Evolutionary conservation across 805 yeast species (phyloP).

Genomic region (Zygoascus tannicola): DNA sequence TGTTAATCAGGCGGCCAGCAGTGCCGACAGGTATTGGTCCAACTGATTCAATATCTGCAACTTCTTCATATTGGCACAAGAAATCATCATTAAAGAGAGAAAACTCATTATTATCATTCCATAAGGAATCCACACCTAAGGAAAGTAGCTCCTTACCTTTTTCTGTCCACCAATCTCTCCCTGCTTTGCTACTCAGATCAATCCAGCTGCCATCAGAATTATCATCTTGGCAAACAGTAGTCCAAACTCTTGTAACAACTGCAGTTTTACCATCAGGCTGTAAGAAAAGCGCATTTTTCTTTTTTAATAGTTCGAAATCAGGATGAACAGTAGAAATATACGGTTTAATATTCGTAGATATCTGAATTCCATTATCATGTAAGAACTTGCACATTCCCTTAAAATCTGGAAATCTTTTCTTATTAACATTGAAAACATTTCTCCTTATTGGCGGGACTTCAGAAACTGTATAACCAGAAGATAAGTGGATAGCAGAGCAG

Average conservation of each 20-base stretch:
- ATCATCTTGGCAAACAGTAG: background rate
- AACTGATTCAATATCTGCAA: background rate
- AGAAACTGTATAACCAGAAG: constrained; percentile 6
- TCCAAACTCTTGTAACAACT: background rate
- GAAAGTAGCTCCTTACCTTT: constrained; percentile 2
- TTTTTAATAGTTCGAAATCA: constrained; percentile 3
- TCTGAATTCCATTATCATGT: background rate
- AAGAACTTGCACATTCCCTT: constrained; percentile 2
- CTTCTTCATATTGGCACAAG: constrained; percentile 3
- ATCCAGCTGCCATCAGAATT: constrained; percentile 6
- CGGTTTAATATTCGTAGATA: constrained; percentile 4
- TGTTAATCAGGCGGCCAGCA: constrained; percentile 8
- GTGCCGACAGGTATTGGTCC: constrained; percentile 5
- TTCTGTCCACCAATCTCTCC: constrained; percentile 4
- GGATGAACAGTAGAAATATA: constrained; percentile 5
- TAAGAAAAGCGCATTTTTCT: background rate
- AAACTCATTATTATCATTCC: constrained; percentile 11
- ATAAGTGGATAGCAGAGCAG: constrained; percentile 8
- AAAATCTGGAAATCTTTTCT: constrained; percentile 5
- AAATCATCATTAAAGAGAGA: constrained; percentile 6
- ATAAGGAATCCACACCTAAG: constrained; percentile 6
- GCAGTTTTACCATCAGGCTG: background rate
- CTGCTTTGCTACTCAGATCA: constrained; percentile 7
- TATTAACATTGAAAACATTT: constrained; percentile 5
- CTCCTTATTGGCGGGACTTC: constrained; percentile 3